These are phyloP conservation scores for Castanopsis chinensis DNA, from an alignment of 306 rosid species.

Conservation along the genomic window DNA sequence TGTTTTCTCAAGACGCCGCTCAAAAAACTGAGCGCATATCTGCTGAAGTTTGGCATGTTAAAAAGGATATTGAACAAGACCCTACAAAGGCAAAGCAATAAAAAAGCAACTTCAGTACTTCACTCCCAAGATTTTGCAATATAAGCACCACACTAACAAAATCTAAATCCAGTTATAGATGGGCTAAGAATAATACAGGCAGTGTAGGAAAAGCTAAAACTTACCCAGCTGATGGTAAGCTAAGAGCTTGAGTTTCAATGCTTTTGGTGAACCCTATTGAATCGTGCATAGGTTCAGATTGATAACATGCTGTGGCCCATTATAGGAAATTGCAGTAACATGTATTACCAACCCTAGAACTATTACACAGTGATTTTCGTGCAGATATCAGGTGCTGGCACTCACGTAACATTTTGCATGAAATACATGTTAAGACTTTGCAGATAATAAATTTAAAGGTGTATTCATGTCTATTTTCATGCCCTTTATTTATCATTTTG, in stretches of 20 bases:
- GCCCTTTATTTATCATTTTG: background rate
- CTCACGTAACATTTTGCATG: background rate
- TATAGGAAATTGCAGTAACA: background rate
- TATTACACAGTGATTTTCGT: background rate
- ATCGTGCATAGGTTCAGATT: constrained; percentile 8
- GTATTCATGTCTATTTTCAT: background rate
- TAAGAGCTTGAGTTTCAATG: background rate
- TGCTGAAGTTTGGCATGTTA: constrained; percentile 56
- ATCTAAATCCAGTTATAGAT: background rate
- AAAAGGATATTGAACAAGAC: constrained; percentile 58
- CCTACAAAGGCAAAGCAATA: no score
- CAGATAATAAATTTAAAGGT: background rate
- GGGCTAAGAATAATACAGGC: background rate
- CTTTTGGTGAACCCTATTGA: constrained; percentile 11
- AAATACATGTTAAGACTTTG: background rate
- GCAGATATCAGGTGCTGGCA: background rate
- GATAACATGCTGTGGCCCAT: background rate
- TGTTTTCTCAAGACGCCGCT: constrained; percentile 72
- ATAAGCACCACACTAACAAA: background rate
- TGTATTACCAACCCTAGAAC: background rate
- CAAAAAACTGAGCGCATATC: constrained; percentile 55
- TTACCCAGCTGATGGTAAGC: background rate
- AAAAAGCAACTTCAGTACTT: background rate
- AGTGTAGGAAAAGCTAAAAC: background rate
- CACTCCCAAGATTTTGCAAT: background rate